Base-by-base conservation (phyloP, 2,329 filamentous ascomycete genomes). In the Fusarium robinianum region DNA sequence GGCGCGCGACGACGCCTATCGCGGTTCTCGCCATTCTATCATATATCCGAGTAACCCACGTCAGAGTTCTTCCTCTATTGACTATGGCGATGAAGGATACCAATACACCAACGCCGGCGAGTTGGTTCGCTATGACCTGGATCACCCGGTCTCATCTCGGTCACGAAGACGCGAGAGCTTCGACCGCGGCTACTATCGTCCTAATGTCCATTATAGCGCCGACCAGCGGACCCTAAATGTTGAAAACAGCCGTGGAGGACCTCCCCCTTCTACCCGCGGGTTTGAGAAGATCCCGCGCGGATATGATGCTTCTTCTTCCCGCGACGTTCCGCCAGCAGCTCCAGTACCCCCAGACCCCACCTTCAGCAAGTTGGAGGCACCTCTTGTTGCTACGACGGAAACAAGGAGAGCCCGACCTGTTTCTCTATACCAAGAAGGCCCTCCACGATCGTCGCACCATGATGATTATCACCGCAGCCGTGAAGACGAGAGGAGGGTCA, bases 201-300 rank as follows among this genome's bases (percentile, higher is more conserved):
- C 79, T n/a, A 76, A 72, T 15, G 69, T 80, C 46, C 79, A 74
- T 51, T 71, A 79, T 46, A 73, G 70, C 46, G 68, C 72, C 9
- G 77, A 79, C 30, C 62, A 66, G 41, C 59, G 67, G 36, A 67
- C 70, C 29, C 72, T 78, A 45, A 78, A 74, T 42, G 66, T 77
- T 49, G 74, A 71, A 46, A 74, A 76, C 10, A 62, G 54, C 27
- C 61, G 68, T 16, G 65, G 77, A 21, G 75, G 78, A 0, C 86
- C 85, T 3, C 87, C 87, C 8, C 84, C 84, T 5, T 80, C 83
- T 5, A 87, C 82, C 3, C 75, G 85, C 55, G 86, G 84, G 1
- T 81, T 90, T 52, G 86, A 89, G 57, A 87, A 81, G 67, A 79
- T 88, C 51, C 79, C 79, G 55, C 72, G 78, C 44, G 32, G 69